Base-by-base conservation (phyloP, 306 rosid species). In the Acacia acuminata region DNA sequence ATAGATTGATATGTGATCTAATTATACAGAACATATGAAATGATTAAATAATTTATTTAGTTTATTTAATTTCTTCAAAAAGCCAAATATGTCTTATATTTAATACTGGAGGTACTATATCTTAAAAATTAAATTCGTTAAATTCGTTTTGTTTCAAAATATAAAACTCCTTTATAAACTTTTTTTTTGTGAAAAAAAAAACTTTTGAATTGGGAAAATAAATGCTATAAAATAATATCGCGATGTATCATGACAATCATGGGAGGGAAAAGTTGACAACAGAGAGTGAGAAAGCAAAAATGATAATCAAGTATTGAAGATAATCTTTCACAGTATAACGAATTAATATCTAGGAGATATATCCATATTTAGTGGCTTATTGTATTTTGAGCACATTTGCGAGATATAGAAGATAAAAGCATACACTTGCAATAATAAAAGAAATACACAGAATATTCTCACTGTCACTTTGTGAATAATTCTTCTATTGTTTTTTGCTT, bases 361-460 rank as follows among this genome's bases (percentile, higher is more conserved):
- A 1, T 5, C 38, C 4, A 34, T 34, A 34, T 34, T 34, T 34
- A 34, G 3, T 34, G 5, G 2, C 2, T 34, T 0, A 34, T 4
- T 0, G 38, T 34, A 34, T 34, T 34, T 34, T 34, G 38, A 34
- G 2, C 38, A 34, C 5, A 34, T 2, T 3, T 34, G 5, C 5
- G 38, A 34, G 5, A 34, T 34, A 34, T 34, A 34, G 4, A 34
- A 4, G 38, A 34, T 36, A 70, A 34, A 45, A 17, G 22, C 30
- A 10, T 19, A 47, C 38, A 56, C 60, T 6, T 10, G 2, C 19
- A 15, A 34, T 16, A 77, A 36, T 30, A 47, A 7, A 51, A 10
- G 40, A 78, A 53, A 63, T 45, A 20, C 22, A 30, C 27, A 30
- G 19, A 13, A 20, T 50, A 55, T 78, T 72, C 76, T 77, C 79